Conservation (phyloP, 345 rosid species). For the Raphanus sativus region DNA sequence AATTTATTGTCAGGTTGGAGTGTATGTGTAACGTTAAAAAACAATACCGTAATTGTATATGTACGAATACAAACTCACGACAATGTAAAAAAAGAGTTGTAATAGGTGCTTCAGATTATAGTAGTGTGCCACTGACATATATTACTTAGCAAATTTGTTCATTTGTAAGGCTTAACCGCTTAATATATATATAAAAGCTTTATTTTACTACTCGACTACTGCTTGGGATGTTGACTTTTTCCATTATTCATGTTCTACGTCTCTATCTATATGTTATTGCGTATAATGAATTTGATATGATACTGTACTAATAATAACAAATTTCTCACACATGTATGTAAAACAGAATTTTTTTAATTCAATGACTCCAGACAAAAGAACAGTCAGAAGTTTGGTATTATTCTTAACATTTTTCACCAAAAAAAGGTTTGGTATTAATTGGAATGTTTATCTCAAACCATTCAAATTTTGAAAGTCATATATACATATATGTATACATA, state of each 20-base stretch:
- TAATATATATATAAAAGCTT: no score
- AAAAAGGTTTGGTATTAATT: neutral
- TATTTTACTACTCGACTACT: no score
- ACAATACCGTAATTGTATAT: neutral
- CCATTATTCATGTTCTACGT: neutral
- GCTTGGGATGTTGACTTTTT: no score
- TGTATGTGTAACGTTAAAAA: neutral
- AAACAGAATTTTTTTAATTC: neutral
- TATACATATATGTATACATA: no score
- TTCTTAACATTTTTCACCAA: no score
- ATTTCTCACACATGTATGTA: neutral
- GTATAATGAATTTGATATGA: neutral
- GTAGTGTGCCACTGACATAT: neutral
- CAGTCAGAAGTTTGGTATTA: neutral
- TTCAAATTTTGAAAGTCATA: neutral
- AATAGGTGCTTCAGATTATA: no score
- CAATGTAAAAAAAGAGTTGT: neutral
- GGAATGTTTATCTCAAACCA: neutral
- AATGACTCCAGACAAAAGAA: neutral
- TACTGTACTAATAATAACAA: neutral
- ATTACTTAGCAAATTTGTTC: no score
- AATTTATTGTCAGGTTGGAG: neutral
- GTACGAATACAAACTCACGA: neutral
- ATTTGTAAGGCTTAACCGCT: no score
- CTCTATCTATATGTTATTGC: neutral